Conservation (phyloP, 1,139 yeast genomes). For the Hanseniaspora sp. region DNA sequence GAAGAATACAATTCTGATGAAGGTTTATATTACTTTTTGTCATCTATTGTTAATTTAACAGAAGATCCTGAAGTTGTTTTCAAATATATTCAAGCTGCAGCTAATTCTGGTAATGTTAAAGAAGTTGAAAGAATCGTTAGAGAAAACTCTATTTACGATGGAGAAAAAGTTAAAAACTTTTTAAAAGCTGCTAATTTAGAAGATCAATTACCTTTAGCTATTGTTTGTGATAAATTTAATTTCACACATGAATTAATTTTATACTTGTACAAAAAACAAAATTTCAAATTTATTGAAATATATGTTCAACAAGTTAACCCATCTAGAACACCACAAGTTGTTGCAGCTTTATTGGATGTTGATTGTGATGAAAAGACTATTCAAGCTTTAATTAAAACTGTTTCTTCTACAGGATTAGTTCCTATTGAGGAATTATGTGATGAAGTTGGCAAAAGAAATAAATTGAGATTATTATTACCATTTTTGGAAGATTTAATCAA, state of each 20-base stretch:
- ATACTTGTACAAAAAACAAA: conserved; percentile 88
- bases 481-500: conserved; percentile 81
- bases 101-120: conserved; percentile 75
- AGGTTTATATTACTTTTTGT: conserved; percentile 87
- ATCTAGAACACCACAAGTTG: conserved; percentile 85
- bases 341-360: conserved; percentile 91
- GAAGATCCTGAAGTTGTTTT: conserved; percentile 92
- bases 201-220: conserved; percentile 90
- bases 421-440: conserved; percentile 80
- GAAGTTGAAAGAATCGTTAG: conserved; percentile 94
- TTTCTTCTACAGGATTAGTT: conserved; percentile 65
- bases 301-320: conserved; percentile 97
- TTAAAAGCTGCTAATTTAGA: conserved; percentile 87
- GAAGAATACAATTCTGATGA: conserved; percentile 88
- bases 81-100: conserved; percentile 92
- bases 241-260: conserved; percentile 88
- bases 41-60: conserved; percentile 84
- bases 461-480: conserved; percentile 81
- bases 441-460: conserved; percentile 93
- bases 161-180: conserved; percentile 94
- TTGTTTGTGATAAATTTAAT: conserved; percentile 87
- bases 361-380: conserved; percentile 91
- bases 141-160: conserved; percentile 87
- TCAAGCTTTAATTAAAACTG: conserved; percentile 69
- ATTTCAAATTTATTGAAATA: conserved; percentile 90